phyloP scores from a whole-genome alignment of 352 stramenopile species.

The Hyaloperonospora brassicae region DNA sequence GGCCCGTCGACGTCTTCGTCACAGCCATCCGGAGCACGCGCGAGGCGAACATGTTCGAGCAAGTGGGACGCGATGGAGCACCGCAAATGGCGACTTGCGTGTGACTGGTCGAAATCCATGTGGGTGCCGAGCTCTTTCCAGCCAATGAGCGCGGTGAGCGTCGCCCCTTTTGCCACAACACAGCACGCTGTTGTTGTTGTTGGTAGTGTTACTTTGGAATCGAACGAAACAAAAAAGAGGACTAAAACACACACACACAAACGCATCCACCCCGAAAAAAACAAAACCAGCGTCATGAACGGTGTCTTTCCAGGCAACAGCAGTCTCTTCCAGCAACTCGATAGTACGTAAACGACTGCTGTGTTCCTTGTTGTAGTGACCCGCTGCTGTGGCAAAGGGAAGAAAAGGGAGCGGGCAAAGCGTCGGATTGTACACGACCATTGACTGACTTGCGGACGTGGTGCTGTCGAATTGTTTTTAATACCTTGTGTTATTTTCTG shows the following conservation, averaged over 20 bases:
- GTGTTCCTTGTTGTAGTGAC: neutral
- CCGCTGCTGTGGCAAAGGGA: neutral
- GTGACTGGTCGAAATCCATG: constrained; percentile 17
- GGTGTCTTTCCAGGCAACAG: constrained; percentile 71
- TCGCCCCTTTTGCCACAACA: too few species aligned
- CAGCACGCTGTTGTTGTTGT: too few species aligned
- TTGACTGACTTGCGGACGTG: too few species aligned
- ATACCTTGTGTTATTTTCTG: too few species aligned
- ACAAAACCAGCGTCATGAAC: constrained; percentile 40
- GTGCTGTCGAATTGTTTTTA: neutral
- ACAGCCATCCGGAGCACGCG: constrained; percentile 79
- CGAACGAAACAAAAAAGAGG: too few species aligned
- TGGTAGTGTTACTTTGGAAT: too few species aligned
- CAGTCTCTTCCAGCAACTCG: constrained; percentile 77
- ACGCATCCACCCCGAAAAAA: neutral
- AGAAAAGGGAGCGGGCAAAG: too few species aligned
- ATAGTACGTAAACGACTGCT: constrained; percentile 43
- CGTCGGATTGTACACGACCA: too few species aligned
- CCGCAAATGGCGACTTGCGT: constrained; percentile 16
- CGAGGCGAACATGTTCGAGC: constrained; percentile 66
- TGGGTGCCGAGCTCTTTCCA: constrained; percentile 4
- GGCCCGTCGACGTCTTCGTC: constrained; percentile 81
- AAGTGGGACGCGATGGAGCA: constrained; percentile 19
- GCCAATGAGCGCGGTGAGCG: constrained; percentile 6
- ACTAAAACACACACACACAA: too few species aligned